Conservation (phyloP, 495 filamentous ascomycete species). For the Halenospora varia region DNA sequence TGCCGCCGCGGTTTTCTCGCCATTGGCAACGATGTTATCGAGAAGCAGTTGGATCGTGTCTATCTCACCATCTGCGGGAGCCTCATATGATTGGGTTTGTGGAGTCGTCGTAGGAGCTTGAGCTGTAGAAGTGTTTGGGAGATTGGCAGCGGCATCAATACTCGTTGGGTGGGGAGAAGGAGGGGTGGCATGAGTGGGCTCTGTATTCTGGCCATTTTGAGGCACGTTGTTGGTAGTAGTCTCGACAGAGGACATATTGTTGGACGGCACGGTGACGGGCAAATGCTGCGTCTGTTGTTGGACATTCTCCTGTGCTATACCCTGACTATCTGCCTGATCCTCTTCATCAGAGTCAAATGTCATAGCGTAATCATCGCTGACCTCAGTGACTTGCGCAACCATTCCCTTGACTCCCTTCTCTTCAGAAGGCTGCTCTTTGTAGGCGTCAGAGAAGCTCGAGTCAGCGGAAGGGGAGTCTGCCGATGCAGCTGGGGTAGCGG, state of each 20-base stretch:
- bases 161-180: slow-evolving; percentile 9
- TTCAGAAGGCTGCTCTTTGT: slow-evolving; percentile 18
- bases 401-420: slow-evolving; percentile 2
- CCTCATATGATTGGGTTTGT: slow-evolving; percentile 20
- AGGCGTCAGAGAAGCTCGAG: slow-evolving; percentile 27
- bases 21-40: slow-evolving; percentile 46
- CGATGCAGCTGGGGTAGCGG: slow-evolving; percentile 1
- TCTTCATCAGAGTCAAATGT: slow-evolving; percentile 41
- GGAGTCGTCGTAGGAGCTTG: slow-evolving; percentile 9
- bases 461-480: slow-evolving; percentile 15
- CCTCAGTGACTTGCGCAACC: slow-evolving; percentile 22
- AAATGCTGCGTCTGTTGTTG: slow-evolving; percentile 15
- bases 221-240: slow-evolving; percentile 27
- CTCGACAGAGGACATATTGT: not conserved
- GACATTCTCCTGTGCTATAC: slow-evolving; percentile 20
- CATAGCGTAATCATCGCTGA: slow-evolving; percentile 43
- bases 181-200: slow-evolving; percentile 6
- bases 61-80: slow-evolving; percentile 37
- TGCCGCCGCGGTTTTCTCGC: slow-evolving; percentile 28
- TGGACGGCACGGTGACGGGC: slow-evolving; percentile 11
- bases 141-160: slow-evolving; percentile 25
- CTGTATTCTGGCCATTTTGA: slow-evolving; percentile 20
- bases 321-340: slow-evolving; percentile 24
- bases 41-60: slow-evolving; percentile 47
- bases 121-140: slow-evolving; percentile 22